Base-by-base conservation (phyloP, 768 basidiomycete genomes). In the Leccinum disarticulatum region DNA sequence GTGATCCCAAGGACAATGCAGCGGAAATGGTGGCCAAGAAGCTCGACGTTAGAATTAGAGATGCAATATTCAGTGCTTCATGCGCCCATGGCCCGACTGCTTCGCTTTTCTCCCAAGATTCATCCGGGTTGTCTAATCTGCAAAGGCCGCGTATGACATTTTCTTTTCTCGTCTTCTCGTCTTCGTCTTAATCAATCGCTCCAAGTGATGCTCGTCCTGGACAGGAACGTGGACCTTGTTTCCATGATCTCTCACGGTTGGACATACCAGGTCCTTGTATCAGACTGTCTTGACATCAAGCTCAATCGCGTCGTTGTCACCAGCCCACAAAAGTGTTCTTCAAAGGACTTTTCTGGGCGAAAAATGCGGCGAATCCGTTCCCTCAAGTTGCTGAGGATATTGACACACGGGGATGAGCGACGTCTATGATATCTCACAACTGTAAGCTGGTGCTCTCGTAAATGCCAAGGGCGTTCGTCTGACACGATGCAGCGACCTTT, bases 21-120 rank as follows among this genome's bases (percentile, higher is more conserved):
- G 97, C 95, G 19, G 97, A 99, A 75, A 97, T 98, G 95, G 87
- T 98, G n/a, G 95, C 95, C 9, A 90, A 94, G 76, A 97, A 93
- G 72, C 80, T 99, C 11, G 97, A 99, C 68, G 83, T 86, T 14
- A 93, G 93, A 74, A 88, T 98, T 66, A 80, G 96, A 53, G 96
- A 98, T 69, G 85, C 88, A 63, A 75, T 95, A 57, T 76, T 93
- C 57, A 86, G 82, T 43, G 81, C 87, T 35, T 86, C 88, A 46
- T 81, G 90, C 17, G 80, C 84, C 7, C 84, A 84, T 60, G 73
- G 75, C 31, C 66, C 81, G 9, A 77, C 82, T 8, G 72, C 83
- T 0, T 85, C 88, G 7, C 78, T 92, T 51, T 95, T 95, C 70
- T 76, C 86, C 1, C 88, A 90, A 71, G 93, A 93, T 65, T 77